phyloP scores from a whole-genome alignment of 169 alveolate genomes.

The Plasmodium cynomolgi region DNA sequence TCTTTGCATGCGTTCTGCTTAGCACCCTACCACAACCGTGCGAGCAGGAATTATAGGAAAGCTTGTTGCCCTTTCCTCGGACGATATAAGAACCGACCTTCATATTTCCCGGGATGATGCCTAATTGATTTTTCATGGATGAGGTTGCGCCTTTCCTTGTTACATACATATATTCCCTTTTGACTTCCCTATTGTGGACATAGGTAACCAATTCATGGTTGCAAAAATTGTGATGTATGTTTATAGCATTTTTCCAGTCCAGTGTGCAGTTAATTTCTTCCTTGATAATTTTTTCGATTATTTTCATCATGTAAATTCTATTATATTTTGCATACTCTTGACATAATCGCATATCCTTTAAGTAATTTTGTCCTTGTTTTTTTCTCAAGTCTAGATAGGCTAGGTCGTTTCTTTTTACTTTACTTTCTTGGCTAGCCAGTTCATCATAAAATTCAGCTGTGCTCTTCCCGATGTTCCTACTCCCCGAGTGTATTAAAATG shows the following conservation, averaged over 20 bases:
- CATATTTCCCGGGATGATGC: constrained; percentile 84
- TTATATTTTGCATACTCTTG: constrained; percentile 79
- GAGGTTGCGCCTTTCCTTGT: constrained; percentile 85
- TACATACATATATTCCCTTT: constrained; percentile 79
- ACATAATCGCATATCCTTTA: constrained; percentile 83
- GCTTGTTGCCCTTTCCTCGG: constrained; percentile 62
- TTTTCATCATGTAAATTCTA: constrained; percentile 78
- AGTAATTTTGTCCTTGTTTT: constrained; percentile 78
- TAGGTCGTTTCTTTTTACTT: constrained; percentile 66
- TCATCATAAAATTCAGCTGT: constrained; percentile 83
- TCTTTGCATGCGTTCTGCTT: constrained; percentile 80
- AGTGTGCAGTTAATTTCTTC: constrained; percentile 64
- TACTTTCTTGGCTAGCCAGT: constrained; percentile 75
- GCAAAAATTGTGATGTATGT: constrained; percentile 85
- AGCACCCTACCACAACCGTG: constrained; percentile 85
- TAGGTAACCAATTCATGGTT: constrained; percentile 75
- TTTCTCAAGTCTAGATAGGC: constrained; percentile 70
- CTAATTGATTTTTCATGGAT: constrained; percentile 77
- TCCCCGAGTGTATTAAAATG: constrained; percentile 85
- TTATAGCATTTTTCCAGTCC: constrained; percentile 69
- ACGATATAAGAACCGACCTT: constrained; percentile 59
- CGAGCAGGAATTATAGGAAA: constrained; percentile 80
- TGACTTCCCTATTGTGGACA: constrained; percentile 70
- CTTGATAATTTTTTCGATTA: constrained; percentile 59
- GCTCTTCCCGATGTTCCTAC: constrained; percentile 83